Evolutionary conservation across 2,329 filamentous ascomycete species (phyloP), one percentile per base, ranked within the genome.

Genomic region (Pestalotiopsis sp.): DNA sequence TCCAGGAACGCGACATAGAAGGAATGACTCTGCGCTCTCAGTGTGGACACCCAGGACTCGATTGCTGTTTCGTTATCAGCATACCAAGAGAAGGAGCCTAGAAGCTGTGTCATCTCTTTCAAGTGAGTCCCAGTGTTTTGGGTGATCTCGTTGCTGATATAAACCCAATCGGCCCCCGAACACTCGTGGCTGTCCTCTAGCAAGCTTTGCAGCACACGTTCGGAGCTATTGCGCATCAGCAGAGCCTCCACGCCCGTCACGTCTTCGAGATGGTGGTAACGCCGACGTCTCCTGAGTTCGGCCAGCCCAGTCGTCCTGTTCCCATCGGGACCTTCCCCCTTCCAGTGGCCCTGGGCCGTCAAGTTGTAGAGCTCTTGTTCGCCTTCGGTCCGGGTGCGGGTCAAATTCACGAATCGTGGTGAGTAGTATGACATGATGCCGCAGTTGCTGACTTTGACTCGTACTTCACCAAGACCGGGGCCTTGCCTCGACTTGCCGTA

Each of bases 401-500:
- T 74, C 64, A 81, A 77, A 39, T 77, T 74, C 3, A 65, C 66
- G 41, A 82, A 79, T 12, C 69, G 72, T 1, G 78, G 77, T 59
- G 83, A 79, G 70, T 86, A 86, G 74, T 83, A 86, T 68, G 79
- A 84, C 64, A 84, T 72, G 56, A 86, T 75, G 0, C 82, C 82
- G 70, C 83, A 85, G 25, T 74, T 75, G n/a, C 80, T 74, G 2
- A 82, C 71, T 66, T 76, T 79, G 1, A 83, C 79, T 20, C 83
- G 75, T 17, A 76, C 73, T 72, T 86, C 85, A 13, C 84, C 84
- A 3, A 72, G 72, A 1, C 82, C 82, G 2, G 79, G 75, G 1
- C 81, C 80, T 11, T 74, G 72, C 4, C 80, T 77, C 25, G 77
- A 78, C 1, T 79, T 78, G 1, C 82, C 82, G 66, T 85, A 83